Base-by-base conservation (phyloP, 768 basidiomycete species). In the Leccinum disarticulatum region DNA sequence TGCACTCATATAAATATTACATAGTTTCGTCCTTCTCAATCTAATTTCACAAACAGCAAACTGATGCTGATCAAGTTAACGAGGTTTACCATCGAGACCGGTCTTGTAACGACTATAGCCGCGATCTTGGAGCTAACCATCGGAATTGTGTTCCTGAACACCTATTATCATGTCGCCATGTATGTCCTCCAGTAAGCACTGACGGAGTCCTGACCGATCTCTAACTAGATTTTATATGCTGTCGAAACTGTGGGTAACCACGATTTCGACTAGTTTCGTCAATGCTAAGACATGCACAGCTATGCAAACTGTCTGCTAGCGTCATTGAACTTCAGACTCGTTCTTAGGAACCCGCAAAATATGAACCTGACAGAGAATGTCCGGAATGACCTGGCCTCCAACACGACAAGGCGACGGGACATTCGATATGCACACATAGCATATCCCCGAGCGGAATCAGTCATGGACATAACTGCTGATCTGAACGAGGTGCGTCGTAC, bases 281-380 rank as follows among this genome's bases (percentile, higher is more conserved):
- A 3, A 27, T 28, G 19, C 52, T 57, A 6, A 63, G 9, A 38
- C 25, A 36, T 6, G 6, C 19, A 19, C 17, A 66, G 62, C 9
- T 64, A 66, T 36, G 52, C 61, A 56, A 66, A 63, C 28, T 58
- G 52, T 43, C 22, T 63, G n/a, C 28, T 66, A 9, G 57, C 61
- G 13, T 43, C 59, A 1, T 19, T 66, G 51, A 66, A 66, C n/a
- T 48, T 55, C 19, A 30, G 54, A 17, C 54, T 55, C 6, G 41
- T 55, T 22, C 41, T 55, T 13, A 49, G 54, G 17, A 22, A 3
- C 8, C 54, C 17, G 19, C 15, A 4, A 9, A 55, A 22, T n/a
- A 3, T 30, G 14, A 25, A 11, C 15, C 19, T 25, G 19, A 55
- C 54, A 2, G 19, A 8, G 8, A 55, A 25, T 5, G 43, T 49